Base-by-base conservation (phyloP, 2,329 filamentous ascomycete genomes). In the Aspergillus ustus region DNA sequence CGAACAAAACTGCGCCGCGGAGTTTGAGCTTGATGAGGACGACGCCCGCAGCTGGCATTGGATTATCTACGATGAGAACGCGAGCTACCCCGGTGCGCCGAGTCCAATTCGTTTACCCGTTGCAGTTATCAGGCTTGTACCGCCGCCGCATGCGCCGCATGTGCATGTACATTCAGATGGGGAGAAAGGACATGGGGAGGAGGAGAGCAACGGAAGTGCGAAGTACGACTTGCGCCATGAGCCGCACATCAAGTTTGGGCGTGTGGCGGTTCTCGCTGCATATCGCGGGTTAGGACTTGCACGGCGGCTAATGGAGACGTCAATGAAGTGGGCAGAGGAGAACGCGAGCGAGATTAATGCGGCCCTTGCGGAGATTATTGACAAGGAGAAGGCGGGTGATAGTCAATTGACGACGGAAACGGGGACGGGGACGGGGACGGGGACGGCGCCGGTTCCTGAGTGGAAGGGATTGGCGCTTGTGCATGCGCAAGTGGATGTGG, bases 31-130 rank as follows among this genome's bases (percentile, higher is more conserved):
- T 66, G 94, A 97, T 79, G 79, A 83, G 1, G 92, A 97, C 73
- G 94, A 98, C 75, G 67, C 84, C 1, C 85, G 91, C 40, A 89
- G 87, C 67, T 94, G 89, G 78, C 93, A 97, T 77, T 97, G 92
- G 91, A 89, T 97, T 31, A 82, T 89, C n/a, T 97, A 96, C 76
- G 52, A 87, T 84, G 73, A 61, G n/a, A 43, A 78, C 68, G n/a
- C 79, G 78, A 60, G 74, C 77, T 37, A 70, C 83, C 57, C 19
- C 31, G 52, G 17, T 13, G 20, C 7, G 43, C 51, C 79, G 77
- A n/a, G 77, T 80, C 53, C 76, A 73, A 65, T 83, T 81, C 72
- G 50, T 52, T 54, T 45, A 25, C 86, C 92, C 52, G 87, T 94
- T 57, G 92, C 89, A 7, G 92, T 90, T 1, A 84, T 96, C 62